Base-by-base conservation (phyloP, 352 stramenopile species). In the Globisporangium acanthophoron region DNA sequence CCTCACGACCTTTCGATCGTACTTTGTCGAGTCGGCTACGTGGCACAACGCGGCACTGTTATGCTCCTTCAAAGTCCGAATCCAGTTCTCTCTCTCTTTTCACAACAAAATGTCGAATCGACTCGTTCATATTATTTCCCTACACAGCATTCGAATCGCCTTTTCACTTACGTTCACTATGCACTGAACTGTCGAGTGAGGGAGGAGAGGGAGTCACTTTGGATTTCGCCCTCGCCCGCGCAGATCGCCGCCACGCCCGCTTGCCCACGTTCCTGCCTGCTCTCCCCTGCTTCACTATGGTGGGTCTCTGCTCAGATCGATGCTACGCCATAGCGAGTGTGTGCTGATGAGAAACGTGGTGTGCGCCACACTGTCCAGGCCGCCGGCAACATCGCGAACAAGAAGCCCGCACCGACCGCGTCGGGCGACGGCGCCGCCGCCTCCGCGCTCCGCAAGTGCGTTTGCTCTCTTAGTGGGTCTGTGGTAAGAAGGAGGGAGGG, bases 351-450 rank as follows among this genome's bases (percentile, higher is more conserved):
- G 18, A 3, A 51, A n/a, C 44, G 21, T 27, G 24, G 35, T 15
- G 35, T 33, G 27, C 27, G 6, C n/a, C 16, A 21, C 18, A 15
- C 15, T 8, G 13, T 43, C 33, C 55, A 85, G 74, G 66, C 75
- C 54, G 59, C 58, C 41, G 70, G 73, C 67, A 37, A 73, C 24
- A 80, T 74, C 66, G 52, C 70, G 37, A 70, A 67, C 58, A 88
- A 88, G 67, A 92, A 92, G 55, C 77, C 81, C 16, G 81, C 81
- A 16, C 81, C 81, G 20, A 89, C 67, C 27, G 77, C 79, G 6
- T 65, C 81, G 12, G 59, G 56, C 15, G 81, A 87, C 48, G 81
- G 81, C 41, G 78, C 81, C 7, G 81, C 81, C n/a, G 81, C 81
- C 50, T 87, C 74, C 60, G 77, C 70, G 33, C 66, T 92, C 49